These are phyloP conservation scores for Clarkia xantiana DNA, from an alignment of 345 rosid genomes.

Conservation along the genomic window DNA sequence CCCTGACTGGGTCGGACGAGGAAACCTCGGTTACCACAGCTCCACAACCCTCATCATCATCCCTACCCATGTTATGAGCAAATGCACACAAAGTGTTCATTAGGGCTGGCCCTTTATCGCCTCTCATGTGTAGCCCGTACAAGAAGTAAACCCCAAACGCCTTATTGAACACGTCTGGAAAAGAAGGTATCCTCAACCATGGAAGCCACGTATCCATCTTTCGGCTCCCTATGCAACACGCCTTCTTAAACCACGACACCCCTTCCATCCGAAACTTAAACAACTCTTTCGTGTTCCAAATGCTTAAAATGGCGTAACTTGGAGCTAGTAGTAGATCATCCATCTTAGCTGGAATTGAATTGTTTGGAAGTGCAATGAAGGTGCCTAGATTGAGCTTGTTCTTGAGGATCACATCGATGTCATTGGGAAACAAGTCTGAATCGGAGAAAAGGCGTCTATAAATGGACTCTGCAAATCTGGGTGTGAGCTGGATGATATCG, in stretches of 20 bases:
- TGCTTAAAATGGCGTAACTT: slow-evolving; percentile 40
- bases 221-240: slow-evolving; percentile 41
- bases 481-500: slow-evolving; percentile 20
- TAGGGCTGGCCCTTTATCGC: slow-evolving; percentile 27
- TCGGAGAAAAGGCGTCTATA: slow-evolving; percentile 25
- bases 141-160: slow-evolving; percentile 48
- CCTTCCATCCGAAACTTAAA: slow-evolving; percentile 52
- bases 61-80: slow-evolving; percentile 50
- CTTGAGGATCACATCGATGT: slow-evolving; percentile 30
- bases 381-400: slow-evolving; percentile 47
- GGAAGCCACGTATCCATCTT: slow-evolving; percentile 54
- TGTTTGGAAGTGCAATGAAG: slow-evolving; percentile 42
- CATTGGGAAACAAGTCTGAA: slow-evolving; percentile 53
- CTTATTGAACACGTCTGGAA: slow-evolving; percentile 51
- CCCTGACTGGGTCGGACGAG: slow-evolving; percentile 34
- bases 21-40: slow-evolving; percentile 53
- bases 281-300: slow-evolving; percentile 69
- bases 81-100: slow-evolving; percentile 43
- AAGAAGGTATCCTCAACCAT: slow-evolving; percentile 55
- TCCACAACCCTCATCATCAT: slow-evolving; percentile 54
- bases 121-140: slow-evolving; percentile 59
- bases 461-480: slow-evolving; percentile 19
- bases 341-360: slow-evolving; percentile 9
- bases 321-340: slow-evolving; percentile 23
- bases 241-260: slow-evolving; percentile 26